Evolutionary conservation across 2,329 filamentous ascomycete species (phyloP).

Genomic region (Endoconidiophora laricicola): DNA sequence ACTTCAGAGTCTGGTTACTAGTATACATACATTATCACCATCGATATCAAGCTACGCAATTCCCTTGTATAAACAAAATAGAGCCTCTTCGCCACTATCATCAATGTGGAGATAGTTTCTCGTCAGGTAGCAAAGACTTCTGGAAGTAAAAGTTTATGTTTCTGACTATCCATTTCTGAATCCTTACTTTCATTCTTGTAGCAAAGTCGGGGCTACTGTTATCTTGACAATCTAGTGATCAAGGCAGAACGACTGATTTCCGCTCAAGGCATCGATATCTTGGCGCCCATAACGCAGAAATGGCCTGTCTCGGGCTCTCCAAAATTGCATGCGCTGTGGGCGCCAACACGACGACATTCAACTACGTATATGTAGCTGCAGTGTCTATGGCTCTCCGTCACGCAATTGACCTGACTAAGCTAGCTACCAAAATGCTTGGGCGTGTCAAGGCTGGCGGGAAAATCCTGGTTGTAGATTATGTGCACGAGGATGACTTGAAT

Average conservation of each 20-base stretch:
- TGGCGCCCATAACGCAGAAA: not conserved
- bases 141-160: not conserved
- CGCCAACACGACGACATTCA: not conserved
- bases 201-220: not conserved
- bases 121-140: not conserved
- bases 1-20: too few relatives aligned
- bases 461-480: not conserved
- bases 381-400: slow-evolving; percentile 1
- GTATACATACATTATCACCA: too few relatives aligned
- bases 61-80: not conserved
- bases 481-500: not conserved
- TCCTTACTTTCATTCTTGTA: not conserved
- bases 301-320: not conserved
- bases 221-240: not conserved
- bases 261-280: not conserved
- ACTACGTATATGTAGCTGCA: not conserved
- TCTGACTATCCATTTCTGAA: not conserved
- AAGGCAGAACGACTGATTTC: not conserved
- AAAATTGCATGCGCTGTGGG: not conserved
- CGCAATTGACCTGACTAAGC: not conserved
- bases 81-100: not conserved
- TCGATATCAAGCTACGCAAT: too few relatives aligned
- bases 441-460: not conserved
- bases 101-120: not conserved
- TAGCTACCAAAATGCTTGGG: not conserved